Conservation (phyloP, 106 monocot species). For the Dendrobium catenatum region DNA sequence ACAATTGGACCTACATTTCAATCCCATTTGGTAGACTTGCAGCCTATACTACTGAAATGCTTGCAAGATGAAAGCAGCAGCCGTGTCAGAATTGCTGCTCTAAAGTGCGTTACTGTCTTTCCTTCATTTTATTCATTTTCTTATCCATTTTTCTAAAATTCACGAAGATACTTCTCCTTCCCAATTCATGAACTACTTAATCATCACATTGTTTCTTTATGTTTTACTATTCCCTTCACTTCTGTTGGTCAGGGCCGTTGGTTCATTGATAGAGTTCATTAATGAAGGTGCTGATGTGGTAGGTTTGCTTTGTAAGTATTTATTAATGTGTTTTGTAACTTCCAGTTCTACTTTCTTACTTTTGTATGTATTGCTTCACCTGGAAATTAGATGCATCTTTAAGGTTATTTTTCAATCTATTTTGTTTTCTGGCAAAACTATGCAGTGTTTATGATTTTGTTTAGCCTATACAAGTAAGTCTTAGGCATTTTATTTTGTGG, state of each 20-base stretch:
- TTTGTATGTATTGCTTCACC: background rate
- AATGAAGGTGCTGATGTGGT: conserved; percentile 85
- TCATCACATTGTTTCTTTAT: background rate
- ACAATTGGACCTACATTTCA: conserved; percentile 95
- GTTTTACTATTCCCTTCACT: background rate
- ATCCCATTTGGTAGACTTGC: conserved; percentile 62
- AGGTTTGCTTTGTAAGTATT: conserved; percentile 18
- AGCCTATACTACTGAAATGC: conserved; percentile 83
- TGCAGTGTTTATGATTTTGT: background rate
- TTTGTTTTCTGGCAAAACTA: background rate
- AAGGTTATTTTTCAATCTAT: background rate
- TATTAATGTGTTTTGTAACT: background rate
- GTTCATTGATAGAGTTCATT: conserved; percentile 91
- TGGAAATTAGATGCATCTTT: background rate
- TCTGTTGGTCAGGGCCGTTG: conserved; percentile 72
- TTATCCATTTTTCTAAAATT: background rate
- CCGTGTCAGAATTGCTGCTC: conserved; percentile 91
- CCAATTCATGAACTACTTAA: background rate
- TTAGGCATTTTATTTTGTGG: background rate
- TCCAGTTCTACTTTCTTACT: background rate
- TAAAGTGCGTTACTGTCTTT: conserved; percentile 59
- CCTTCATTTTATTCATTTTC: conserved; percentile 3
- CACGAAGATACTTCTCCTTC: background rate
- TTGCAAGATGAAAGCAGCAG: conserved; percentile 88
- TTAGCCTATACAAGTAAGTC: background rate